A percentile compares a stretch with the other conserved stretches of the same genome.
phyloP scores from a whole-genome alignment of 2,329 filamentous ascomycete genomes.

The Fusarium chlamydosporum region DNA sequence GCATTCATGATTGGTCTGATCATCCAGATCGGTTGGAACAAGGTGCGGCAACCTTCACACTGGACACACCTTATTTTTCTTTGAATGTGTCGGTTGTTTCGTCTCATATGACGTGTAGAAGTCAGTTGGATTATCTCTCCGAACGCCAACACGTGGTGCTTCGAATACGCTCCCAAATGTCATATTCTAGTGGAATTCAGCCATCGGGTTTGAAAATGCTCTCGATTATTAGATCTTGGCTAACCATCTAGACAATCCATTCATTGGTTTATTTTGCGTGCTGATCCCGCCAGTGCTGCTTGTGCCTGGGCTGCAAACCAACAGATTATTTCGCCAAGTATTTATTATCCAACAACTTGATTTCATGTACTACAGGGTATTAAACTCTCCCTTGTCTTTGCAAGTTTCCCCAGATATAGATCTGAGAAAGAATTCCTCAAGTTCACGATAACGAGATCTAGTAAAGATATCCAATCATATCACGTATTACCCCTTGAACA shows the following conservation, averaged over 20 bases:
- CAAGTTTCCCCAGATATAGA: constrained; percentile 3
- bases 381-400: background rate
- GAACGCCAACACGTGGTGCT: constrained; percentile 41
- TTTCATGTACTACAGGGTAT: constrained; percentile 3
- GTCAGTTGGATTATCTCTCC: constrained; percentile 8
- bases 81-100: constrained; percentile 22
- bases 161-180: constrained; percentile 3
- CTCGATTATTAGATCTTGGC: constrained; percentile 7
- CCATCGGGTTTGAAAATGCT: constrained; percentile 9
- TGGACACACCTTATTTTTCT: constrained; percentile 34
- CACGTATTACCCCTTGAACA: constrained; percentile 7
- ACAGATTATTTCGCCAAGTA: background rate
- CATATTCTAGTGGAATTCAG: constrained; percentile 1
- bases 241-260: background rate
- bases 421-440: background rate
- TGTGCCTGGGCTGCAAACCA: background rate
- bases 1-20: constrained; percentile 32
- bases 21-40: constrained; percentile 39
- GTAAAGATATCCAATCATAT: constrained; percentile 5
- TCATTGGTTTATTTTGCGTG: background rate
- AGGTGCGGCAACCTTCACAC: constrained; percentile 31
- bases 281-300: background rate
- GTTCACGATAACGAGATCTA: constrained; percentile 9
- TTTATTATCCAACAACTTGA: background rate
- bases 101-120: constrained; percentile 48